These are phyloP conservation scores for Elsinoe fawcettii DNA, from an alignment of 2,329 filamentous ascomycete species.

Conservation along the genomic window DNA sequence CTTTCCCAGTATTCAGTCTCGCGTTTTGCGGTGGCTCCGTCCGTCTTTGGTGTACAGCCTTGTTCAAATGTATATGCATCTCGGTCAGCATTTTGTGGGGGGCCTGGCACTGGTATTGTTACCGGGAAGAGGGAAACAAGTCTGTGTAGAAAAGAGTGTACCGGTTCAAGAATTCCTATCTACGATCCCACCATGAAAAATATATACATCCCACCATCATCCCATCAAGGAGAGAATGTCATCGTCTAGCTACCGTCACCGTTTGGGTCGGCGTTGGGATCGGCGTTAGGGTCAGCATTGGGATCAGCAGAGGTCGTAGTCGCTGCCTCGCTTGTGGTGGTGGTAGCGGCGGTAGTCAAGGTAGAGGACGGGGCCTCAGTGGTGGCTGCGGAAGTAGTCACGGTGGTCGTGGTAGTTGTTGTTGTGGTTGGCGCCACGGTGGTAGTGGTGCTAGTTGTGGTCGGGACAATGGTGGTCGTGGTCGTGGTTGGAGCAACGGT, in stretches of 20 bases:
- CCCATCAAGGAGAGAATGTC: neutral
- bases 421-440: constrained; percentile 2
- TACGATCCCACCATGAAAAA: too few species aligned
- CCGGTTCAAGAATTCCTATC: too few species aligned
- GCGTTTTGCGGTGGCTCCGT: too few species aligned
- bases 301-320: constrained; percentile 1
- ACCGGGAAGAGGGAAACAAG: too few species aligned
- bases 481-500: neutral
- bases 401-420: neutral
- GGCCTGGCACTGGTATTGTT: too few species aligned
- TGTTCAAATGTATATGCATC: too few species aligned
- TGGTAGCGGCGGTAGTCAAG: neutral
- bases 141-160: too few species aligned
- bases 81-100: too few species aligned
- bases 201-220: neutral
- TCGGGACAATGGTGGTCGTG: neutral
- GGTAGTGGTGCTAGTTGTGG: neutral
- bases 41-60: too few species aligned
- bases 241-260: neutral
- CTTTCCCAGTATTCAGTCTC: too few species aligned
- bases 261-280: neutral
- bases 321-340: constrained; percentile 2
- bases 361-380: neutral
- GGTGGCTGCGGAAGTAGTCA: neutral
- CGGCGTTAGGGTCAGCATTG: neutral